Evolutionary conservation across 2,329 filamentous ascomycete genomes (phyloP), one percentile per base, ranked within the genome.

Genomic region (Neofusicoccum cordaticola): DNA sequence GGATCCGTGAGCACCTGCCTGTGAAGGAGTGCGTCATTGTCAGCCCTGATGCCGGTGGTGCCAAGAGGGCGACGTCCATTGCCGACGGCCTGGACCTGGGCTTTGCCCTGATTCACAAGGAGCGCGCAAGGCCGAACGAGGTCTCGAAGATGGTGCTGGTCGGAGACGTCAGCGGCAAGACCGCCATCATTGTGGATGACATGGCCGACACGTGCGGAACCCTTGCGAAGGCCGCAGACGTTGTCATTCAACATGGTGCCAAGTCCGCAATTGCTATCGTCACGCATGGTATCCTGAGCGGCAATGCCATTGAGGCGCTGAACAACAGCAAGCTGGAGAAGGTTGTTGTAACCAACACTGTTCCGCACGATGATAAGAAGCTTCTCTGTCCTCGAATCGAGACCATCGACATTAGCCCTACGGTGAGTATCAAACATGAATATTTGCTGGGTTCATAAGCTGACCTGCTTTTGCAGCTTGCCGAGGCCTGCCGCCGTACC

Each of bases 151-250:
- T 97, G 92, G 91, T 93, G 0, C 89, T 99, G n/a, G 94, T 98
- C 58, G 95, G 95, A 69, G 93, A 96, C 69, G 95, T 98, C 52
- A 86, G 88, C 69, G 91, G 91, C 80, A 95, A 95, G 81, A 89
- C 94, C 35, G 94, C 94, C 66, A 97, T 99, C 74, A 88, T 99
- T 56, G 94, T 99, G 53, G 94, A 98, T 76, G 94, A 98, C 76
- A 97, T 98, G 92, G 93, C 93, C 37, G 94, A 98, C 75, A 97
- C 94, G 3, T 97, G 93, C 77, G 93, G 93, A 70, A 97, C 92
- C 1, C 82, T 91, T 12, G 87, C 85, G 77, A 98, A 98, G 81
- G 95, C 93, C 2, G 95, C 94, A 15, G 89, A 92, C 65, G 94
- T 93, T 0, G 86, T 98, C 61, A 91, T 94, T 77, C 85, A 92